Conservation (phyloP, 1,284 basidiomycete genomes). For the Hortiboletus rubellus region DNA sequence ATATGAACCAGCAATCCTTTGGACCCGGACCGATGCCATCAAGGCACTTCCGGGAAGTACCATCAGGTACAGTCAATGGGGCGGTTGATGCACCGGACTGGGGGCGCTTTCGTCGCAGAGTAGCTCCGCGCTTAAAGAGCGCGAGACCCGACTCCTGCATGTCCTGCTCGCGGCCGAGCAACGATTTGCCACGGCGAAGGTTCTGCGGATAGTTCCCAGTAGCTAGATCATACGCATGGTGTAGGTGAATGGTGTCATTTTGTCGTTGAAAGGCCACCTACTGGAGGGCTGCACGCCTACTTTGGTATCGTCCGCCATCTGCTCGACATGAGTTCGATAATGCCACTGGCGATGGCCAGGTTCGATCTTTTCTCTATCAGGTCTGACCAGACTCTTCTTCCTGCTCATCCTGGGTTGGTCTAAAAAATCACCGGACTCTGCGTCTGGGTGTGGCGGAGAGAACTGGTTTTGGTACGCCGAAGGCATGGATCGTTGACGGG, state of each 20-base stretch:
- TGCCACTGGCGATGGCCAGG: constrained; percentile 94
- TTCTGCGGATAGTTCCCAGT: constrained; percentile 82
- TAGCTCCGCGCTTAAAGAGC: constrained; percentile 81
- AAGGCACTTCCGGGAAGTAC: constrained; percentile 58
- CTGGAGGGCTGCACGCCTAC: constrained; percentile 79
- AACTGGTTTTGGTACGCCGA: constrained; percentile 59
- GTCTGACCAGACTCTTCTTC: constrained; percentile 93
- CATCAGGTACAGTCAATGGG: constrained; percentile 39
- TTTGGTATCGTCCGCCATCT: constrained; percentile 69
- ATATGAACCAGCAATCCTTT: constrained; percentile 94
- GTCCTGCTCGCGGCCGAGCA: constrained; percentile 86
- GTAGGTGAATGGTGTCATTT: constrained; percentile 10
- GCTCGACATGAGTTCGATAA: constrained; percentile 88
- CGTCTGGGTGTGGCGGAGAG: constrained; percentile 46
- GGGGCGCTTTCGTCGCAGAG: constrained; percentile 70
- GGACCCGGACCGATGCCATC: constrained; percentile 81
- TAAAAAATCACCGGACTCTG: constrained; percentile 47
- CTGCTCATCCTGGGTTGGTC: constrained; percentile 52
- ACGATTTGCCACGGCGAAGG: constrained; percentile 81
- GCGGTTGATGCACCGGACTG: constrained; percentile 41
- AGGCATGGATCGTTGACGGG: constrained; percentile 47
- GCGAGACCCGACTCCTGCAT: constrained; percentile 85
- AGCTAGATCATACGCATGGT: constrained; percentile 41
- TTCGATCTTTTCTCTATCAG: constrained; percentile 96
- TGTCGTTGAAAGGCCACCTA: constrained; percentile 43